Percentiles rank a stretch among this genome's conserved stretches.
These are phyloP conservation scores for Mycena latifolia DNA, from an alignment of 768 basidiomycete species.

Conservation along the genomic window DNA sequence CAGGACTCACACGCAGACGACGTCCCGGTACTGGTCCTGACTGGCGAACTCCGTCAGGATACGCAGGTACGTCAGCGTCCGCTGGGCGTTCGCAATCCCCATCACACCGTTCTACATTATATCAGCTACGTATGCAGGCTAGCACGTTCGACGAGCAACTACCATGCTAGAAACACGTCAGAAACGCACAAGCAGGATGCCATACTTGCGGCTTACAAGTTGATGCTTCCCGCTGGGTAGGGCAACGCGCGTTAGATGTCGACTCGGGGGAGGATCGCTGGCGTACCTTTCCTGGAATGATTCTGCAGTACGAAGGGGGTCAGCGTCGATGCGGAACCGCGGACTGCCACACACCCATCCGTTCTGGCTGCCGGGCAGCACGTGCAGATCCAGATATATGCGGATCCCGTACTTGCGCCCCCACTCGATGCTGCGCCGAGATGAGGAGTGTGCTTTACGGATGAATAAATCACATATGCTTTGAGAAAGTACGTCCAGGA, in stretches of 20 bases:
- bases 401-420: conserved; percentile 94
- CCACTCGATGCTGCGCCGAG: conserved; percentile 72
- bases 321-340: neutral
- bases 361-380: conserved; percentile 84
- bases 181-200: conserved; percentile 5
- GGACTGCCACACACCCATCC: conserved; percentile 67
- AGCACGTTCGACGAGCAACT: too few relatives aligned
- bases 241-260: conserved; percentile 17
- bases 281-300: conserved; percentile 63
- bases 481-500: conserved; percentile 77
- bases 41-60: conserved; percentile 88
- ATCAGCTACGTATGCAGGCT: neutral
- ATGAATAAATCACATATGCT: conserved; percentile 43
- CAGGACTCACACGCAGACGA: conserved; percentile 75
- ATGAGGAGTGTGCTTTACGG: conserved; percentile 44
- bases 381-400: conserved; percentile 86
- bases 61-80: conserved; percentile 85
- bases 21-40: conserved; percentile 81
- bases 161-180: conserved; percentile 25
- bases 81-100: conserved; percentile 91
- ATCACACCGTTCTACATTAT: conserved; percentile 71
- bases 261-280: too few relatives aligned
- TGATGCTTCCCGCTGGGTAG: conserved; percentile 69
- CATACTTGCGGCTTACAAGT: conserved; percentile 62
- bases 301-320: conserved; percentile 48